Evolutionary conservation across 1,284 basidiomycete species (phyloP).

Genomic region (Phylloporus sp.): DNA sequence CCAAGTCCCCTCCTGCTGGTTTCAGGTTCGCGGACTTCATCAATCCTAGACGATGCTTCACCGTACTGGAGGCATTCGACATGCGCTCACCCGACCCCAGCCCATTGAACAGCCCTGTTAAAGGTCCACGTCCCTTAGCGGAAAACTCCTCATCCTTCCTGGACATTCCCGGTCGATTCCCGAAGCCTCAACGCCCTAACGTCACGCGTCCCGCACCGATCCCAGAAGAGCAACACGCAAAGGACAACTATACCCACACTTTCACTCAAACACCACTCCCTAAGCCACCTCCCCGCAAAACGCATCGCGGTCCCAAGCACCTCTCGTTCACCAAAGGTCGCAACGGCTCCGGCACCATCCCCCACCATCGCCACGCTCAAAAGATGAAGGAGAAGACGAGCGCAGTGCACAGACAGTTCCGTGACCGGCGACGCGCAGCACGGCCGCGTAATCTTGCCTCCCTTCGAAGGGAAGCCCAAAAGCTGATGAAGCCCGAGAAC

Average conservation of each 20-base stretch:
- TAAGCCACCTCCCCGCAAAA: constrained; percentile 11
- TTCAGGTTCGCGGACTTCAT: constrained; percentile 32
- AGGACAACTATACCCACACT: neutral
- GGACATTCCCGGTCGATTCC: too few relatives aligned
- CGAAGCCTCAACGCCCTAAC: too few relatives aligned
- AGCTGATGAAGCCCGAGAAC: constrained; percentile 21
- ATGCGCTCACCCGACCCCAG: constrained; percentile 20
- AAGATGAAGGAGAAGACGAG: too few relatives aligned
- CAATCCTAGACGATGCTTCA: constrained; percentile 28
- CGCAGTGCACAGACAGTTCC: neutral
- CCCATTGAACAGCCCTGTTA: constrained; percentile 28
- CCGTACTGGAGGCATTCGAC: constrained; percentile 23
- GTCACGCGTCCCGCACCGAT: too few relatives aligned
- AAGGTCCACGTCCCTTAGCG: neutral
- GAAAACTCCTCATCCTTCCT: constrained; percentile 3
- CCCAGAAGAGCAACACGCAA: neutral
- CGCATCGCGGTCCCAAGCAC: constrained; percentile 6
- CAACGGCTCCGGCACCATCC: too few relatives aligned
- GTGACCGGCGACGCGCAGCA: constrained; percentile 1
- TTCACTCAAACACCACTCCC: neutral
- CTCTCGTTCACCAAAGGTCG: too few relatives aligned
- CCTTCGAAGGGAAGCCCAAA: constrained; percentile 20
- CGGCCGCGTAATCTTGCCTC: constrained; percentile 9
- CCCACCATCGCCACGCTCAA: constrained; percentile 1
- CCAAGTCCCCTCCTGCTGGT: constrained; percentile 32